These are phyloP conservation scores for Phytophthora syringae DNA, from an alignment of 352 stramenopile species.

Conservation along the genomic window DNA sequence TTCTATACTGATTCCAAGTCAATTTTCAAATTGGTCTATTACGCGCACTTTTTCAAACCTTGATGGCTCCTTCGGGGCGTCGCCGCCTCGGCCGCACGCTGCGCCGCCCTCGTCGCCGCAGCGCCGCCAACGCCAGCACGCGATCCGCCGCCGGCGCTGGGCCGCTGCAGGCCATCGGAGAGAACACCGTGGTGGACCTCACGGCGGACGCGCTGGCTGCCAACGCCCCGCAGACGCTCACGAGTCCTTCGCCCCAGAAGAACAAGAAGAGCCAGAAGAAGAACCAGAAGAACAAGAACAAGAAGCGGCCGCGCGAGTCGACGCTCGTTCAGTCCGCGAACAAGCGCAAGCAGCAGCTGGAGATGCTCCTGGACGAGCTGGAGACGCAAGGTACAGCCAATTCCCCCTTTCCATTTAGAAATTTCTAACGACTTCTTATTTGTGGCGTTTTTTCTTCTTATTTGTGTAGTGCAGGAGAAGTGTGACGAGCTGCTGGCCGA, in stretches of 20 bases:
- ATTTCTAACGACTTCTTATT: too few species aligned
- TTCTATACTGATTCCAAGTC: slow-evolving; percentile 1
- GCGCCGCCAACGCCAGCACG: slow-evolving; percentile 19
- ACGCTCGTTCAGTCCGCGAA: slow-evolving; percentile 36
- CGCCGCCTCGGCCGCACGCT: slow-evolving; percentile 57
- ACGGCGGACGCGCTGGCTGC: slow-evolving; percentile 11
- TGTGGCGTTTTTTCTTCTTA: too few species aligned
- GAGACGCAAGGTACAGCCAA: slow-evolving; percentile 57
- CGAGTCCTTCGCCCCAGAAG: slow-evolving; percentile 36
- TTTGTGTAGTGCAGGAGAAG: slow-evolving; percentile 61
- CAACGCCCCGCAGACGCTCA: slow-evolving; percentile 15
- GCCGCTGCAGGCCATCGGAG: slow-evolving; percentile 58
- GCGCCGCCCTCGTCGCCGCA: slow-evolving; percentile 44
- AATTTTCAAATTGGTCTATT: slow-evolving; percentile 13
- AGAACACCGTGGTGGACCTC: slow-evolving; percentile 70
- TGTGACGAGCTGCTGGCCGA: slow-evolving; percentile 61
- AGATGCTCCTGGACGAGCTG: slow-evolving; percentile 61
- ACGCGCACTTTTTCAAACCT: slow-evolving; percentile 40
- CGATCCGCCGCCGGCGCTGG: slow-evolving; percentile 20
- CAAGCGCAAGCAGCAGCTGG: slow-evolving; percentile 49
- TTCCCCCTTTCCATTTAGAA: too few species aligned
- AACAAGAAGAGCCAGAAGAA: slow-evolving; percentile 38
- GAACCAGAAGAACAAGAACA: slow-evolving; percentile 45
- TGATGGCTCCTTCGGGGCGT: slow-evolving; percentile 43
- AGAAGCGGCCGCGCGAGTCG: slow-evolving; percentile 36